phyloP scores from a whole-genome alignment of 2,329 filamentous ascomycete genomes.

The Nigrospora oryzae region DNA sequence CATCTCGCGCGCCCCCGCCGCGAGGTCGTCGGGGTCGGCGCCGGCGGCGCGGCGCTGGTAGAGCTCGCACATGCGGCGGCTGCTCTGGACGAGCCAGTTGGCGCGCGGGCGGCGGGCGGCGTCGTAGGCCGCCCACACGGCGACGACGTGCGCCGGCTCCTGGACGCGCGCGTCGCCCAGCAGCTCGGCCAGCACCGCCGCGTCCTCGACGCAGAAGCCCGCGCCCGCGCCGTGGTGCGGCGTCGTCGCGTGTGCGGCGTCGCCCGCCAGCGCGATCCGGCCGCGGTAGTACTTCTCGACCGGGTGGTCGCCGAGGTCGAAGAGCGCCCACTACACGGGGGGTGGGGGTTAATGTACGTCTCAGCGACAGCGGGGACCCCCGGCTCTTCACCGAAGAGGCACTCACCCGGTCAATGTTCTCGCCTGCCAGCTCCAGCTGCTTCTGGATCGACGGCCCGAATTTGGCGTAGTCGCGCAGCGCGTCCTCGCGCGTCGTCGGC shows the following conservation, averaged over 20 bases:
- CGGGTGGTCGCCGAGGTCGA: constrained; percentile 2
- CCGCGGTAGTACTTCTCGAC: background rate
- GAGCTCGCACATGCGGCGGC: constrained; percentile 1
- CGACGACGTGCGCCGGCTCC: background rate
- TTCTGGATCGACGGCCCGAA: constrained; percentile 11
- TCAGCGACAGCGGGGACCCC: no score
- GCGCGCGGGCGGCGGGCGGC: background rate
- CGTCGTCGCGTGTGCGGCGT: constrained; percentile 55
- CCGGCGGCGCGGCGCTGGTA: constrained; percentile 2
- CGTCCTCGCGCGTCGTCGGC: background rate
- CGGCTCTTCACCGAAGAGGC: no score
- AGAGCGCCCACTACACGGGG: constrained; percentile 1
- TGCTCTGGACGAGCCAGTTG: constrained; percentile 5
- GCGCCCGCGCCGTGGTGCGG: constrained; percentile 53
- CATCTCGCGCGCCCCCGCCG: background rate
- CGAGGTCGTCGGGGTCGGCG: background rate
- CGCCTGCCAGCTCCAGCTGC: constrained; percentile 19
- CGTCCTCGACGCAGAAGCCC: constrained; percentile 48
- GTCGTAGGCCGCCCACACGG: constrained; percentile 2
- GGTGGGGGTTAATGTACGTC: background rate
- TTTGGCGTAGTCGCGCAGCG: background rate
- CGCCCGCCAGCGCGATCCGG: constrained; percentile 43
- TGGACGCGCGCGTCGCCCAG: background rate
- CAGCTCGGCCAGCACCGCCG: constrained; percentile 1
- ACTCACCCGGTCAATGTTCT: constrained; percentile 19